Conservation (phyloP, 441 rosid genomes). For the Sinapis alba region DNA sequence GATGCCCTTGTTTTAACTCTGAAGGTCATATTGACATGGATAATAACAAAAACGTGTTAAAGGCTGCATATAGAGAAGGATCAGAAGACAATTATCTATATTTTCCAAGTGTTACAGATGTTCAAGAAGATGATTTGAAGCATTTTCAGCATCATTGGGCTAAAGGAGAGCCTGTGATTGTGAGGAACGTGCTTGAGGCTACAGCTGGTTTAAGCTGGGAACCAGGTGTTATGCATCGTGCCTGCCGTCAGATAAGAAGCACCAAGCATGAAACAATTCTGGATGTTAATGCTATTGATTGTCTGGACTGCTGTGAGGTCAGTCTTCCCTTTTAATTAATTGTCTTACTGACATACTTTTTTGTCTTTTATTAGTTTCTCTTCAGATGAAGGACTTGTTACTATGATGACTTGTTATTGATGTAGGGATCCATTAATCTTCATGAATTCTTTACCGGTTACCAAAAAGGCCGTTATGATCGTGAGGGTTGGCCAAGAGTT, state of each 20-base stretch:
- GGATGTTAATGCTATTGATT: conserved; percentile 65
- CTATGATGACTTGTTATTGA: neutral
- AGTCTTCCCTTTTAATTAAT: conserved; percentile 34
- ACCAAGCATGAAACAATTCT: conserved; percentile 45
- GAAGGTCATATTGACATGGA: conserved; percentile 37
- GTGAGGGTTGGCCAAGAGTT: conserved; percentile 55
- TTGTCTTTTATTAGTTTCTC: neutral
- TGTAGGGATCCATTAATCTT: conserved; percentile 44
- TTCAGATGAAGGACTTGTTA: neutral
- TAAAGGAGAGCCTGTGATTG: conserved; percentile 83
- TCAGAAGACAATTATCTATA: conserved; percentile 71
- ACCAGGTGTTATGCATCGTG: conserved; percentile 94
- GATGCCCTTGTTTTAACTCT: conserved; percentile 53
- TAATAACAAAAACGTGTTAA: conserved; percentile 38
- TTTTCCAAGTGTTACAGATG: conserved; percentile 55
- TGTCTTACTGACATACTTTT: neutral
- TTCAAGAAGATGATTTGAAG: conserved; percentile 50
- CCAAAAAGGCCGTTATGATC: conserved; percentile 43
- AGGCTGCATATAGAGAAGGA: conserved; percentile 71
- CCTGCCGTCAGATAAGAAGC: conserved; percentile 59
- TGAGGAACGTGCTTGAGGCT: conserved; percentile 72
- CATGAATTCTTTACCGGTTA: conserved; percentile 69
- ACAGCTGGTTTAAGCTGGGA: conserved; percentile 91
- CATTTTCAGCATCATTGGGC: conserved; percentile 89
- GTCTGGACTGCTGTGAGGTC: conserved; percentile 84